These are phyloP conservation scores for Aspergillus unguis DNA, from an alignment of 2,329 filamentous ascomycete species.

Conservation along the genomic window DNA sequence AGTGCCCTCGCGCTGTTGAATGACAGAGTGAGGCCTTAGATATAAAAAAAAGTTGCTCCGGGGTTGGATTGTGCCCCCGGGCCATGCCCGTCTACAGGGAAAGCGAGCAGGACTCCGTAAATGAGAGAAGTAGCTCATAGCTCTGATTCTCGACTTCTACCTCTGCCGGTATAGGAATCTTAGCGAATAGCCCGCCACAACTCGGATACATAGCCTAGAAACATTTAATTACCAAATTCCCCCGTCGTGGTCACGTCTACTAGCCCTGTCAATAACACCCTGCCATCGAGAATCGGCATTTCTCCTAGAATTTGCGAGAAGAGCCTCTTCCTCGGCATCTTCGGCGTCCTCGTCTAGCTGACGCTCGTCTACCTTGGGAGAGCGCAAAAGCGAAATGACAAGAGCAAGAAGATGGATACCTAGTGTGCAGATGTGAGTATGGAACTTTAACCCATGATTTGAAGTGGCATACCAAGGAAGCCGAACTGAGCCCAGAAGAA, in stretches of 20 bases:
- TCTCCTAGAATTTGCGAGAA: slow-evolving; percentile 77
- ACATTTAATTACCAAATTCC: neutral
- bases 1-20: slow-evolving; percentile 46
- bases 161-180: neutral
- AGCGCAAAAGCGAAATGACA: slow-evolving; percentile 71
- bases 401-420: slow-evolving; percentile 77
- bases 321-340: slow-evolving; percentile 87
- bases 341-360: slow-evolving; percentile 86
- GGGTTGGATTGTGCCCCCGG: neutral
- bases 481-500: slow-evolving; percentile 95
- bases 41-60: neutral
- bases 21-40: slow-evolving; percentile 24
- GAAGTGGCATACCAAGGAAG: slow-evolving; percentile 62
- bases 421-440: slow-evolving; percentile 15
- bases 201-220: neutral
- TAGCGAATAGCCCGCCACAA: neutral
- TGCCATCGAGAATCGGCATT: slow-evolving; percentile 85
- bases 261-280: slow-evolving; percentile 67
- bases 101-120: neutral
- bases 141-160: neutral
- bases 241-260: slow-evolving; percentile 13
- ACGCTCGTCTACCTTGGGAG: slow-evolving; percentile 71
- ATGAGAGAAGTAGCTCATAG: neutral
- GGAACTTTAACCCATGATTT: neutral
- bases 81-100: neutral